Conservation (phyloP, 768 basidiomycete genomes). For the Russula virescens region DNA sequence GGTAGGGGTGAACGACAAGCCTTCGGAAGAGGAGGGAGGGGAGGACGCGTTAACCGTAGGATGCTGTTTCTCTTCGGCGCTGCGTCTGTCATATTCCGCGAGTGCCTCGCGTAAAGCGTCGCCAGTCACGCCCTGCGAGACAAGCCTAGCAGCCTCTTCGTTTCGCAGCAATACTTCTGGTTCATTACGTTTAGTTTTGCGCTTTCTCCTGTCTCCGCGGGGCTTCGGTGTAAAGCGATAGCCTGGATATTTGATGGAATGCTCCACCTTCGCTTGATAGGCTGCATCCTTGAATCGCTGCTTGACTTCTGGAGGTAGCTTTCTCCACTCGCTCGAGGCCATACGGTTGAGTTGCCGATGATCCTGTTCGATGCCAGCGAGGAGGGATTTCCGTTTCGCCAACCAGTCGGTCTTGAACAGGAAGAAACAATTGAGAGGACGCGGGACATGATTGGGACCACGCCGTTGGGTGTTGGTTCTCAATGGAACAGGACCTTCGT, state of each 20-base stretch:
- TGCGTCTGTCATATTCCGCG: slow-evolving; percentile 10
- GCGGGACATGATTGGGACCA: slow-evolving; percentile 19
- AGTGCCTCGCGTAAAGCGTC: slow-evolving; percentile 8
- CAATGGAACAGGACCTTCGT: not conserved
- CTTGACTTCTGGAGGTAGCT: slow-evolving; percentile 22
- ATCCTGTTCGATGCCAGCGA: slow-evolving; percentile 25
- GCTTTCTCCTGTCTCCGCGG: slow-evolving; percentile 6
- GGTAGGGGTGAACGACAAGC: not conserved
- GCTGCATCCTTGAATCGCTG: slow-evolving; percentile 26
- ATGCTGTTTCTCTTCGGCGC: not conserved
- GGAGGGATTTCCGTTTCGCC: slow-evolving; percentile 14
- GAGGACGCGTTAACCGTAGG: not conserved
- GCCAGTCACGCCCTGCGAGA: slow-evolving; percentile 13
- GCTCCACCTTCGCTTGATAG: slow-evolving; percentile 24
- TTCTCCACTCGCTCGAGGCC: slow-evolving; percentile 27
- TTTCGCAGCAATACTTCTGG: slow-evolving; percentile 16
- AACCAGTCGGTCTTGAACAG: slow-evolving; percentile 31
- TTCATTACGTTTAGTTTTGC: slow-evolving; percentile 20
- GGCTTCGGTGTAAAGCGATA: slow-evolving; percentile 25
- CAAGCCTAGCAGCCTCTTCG: slow-evolving; percentile 15
- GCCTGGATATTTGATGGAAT: slow-evolving; percentile 25
- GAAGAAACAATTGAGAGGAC: slow-evolving; percentile 28
- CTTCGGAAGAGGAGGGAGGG: not conserved
- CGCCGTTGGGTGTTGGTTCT: slow-evolving; percentile 5
- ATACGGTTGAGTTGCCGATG: slow-evolving; percentile 26